Percentiles rank a stretch among this genome's conserved stretches.
Evolutionary conservation across 2,329 filamentous ascomycete genomes (phyloP).

Genomic region (Hypoxylon sp.): DNA sequence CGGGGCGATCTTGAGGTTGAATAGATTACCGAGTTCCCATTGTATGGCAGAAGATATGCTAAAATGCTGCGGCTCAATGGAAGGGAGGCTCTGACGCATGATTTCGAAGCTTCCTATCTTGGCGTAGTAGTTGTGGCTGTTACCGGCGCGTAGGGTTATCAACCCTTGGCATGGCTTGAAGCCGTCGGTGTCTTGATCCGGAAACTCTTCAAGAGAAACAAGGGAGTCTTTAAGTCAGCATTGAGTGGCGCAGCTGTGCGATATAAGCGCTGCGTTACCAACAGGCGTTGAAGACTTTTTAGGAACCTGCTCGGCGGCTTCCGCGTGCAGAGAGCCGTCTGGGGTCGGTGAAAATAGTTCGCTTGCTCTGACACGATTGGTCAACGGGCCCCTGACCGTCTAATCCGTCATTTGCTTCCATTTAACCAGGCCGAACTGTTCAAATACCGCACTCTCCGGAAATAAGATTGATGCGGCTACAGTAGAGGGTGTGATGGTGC

Average conservation of each 20-base stretch:
- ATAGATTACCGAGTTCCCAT: no score
- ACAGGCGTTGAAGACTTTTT: not conserved
- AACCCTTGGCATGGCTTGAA: not conserved
- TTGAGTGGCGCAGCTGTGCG: not conserved
- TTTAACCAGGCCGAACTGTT: not conserved
- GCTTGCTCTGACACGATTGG: not conserved
- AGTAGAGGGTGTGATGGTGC: not conserved
- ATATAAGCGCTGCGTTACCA: not conserved
- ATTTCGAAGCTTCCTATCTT: no score
- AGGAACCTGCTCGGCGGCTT: not conserved
- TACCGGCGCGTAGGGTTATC: not conserved
- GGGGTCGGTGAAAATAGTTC: not conserved
- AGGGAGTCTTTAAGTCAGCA: not conserved
- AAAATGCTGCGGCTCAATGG: no score
- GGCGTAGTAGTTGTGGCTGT: not conserved
- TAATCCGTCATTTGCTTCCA: not conserved
- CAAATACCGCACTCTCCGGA: not conserved
- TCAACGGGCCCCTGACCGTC: no score
- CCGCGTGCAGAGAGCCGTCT: not conserved
- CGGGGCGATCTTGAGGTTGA: no score
- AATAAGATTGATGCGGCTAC: constrained; percentile 2
- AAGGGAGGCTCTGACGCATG: no score
- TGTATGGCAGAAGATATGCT: no score
- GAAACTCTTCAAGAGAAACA: not conserved
- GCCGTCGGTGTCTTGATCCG: constrained; percentile 1